Percentiles rank a stretch among this genome's conserved stretches.
Evolutionary conservation across 352 stramenopile species (phyloP).

Genomic region (Globisporangium lucens): DNA sequence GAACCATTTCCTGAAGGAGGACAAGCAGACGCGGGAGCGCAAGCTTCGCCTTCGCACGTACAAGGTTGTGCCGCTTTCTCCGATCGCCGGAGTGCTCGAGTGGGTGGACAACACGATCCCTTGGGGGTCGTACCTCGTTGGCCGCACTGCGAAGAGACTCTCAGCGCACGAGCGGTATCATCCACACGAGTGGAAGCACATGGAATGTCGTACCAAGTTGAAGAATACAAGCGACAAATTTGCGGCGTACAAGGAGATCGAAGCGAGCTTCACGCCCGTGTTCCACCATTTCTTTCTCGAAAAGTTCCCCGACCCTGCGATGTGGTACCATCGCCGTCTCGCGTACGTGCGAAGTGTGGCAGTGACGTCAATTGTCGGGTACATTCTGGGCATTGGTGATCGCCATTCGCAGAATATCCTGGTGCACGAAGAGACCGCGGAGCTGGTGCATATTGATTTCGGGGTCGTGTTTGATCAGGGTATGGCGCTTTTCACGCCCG

Average conservation of each 20-base stretch:
- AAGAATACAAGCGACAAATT: slow-evolving; percentile 80
- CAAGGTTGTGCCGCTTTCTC: slow-evolving; percentile 90
- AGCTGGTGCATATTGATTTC: slow-evolving; percentile 99
- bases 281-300: slow-evolving; percentile 99
- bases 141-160: slow-evolving; percentile 36
- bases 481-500: slow-evolving; percentile 92
- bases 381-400: slow-evolving; percentile 97
- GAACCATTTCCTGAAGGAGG: slow-evolving; percentile 83
- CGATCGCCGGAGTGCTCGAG: slow-evolving; percentile 95
- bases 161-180: slow-evolving; percentile 95
- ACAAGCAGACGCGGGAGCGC: slow-evolving; percentile 54
- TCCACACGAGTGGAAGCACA: slow-evolving; percentile 91
- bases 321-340: slow-evolving; percentile 93
- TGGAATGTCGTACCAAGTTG: slow-evolving; percentile 72
- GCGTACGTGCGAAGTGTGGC: slow-evolving; percentile 96
- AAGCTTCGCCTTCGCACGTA: slow-evolving; percentile 95
- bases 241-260: slow-evolving; percentile 87
- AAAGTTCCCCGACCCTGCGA: slow-evolving; percentile 91
- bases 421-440: slow-evolving; percentile 95
- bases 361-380: slow-evolving; percentile 97
- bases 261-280: slow-evolving; percentile 94
- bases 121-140: slow-evolving; percentile 92
- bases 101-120: slow-evolving; percentile 97
- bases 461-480: slow-evolving; percentile 99
- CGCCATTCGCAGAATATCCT: slow-evolving; percentile 99